Base-by-base conservation (phyloP, 345 rosid genomes). In the Isatis tinctoria region DNA sequence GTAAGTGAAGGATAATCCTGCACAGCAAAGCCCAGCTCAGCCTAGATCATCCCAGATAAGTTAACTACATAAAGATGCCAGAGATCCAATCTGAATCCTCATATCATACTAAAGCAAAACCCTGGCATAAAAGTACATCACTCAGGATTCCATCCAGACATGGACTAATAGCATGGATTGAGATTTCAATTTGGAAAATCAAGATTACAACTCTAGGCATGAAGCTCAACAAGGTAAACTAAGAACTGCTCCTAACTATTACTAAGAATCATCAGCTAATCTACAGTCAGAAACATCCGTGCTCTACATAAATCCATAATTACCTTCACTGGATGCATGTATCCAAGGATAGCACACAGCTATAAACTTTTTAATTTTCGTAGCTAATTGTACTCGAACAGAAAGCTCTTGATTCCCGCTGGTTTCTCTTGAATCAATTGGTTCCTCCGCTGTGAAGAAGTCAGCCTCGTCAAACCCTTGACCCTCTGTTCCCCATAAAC, bases 251-350 rank as follows among this genome's bases (percentile, higher is more conserved):
- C 74, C 40, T 76, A 45, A 47, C 8, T 48, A 39, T 5, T 33
- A 10, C 12, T 11, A 26, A 41, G 60, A 62, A 54, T 26, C 26
- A 69, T 17, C 52, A 52, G 58, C n/a, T 59, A 74, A 56, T 28
- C 43, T 33, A 12, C 56, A 69, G 41, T 62, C 53, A 68, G 53
- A 65, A 65, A 60, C 60, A 54, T 24, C 3, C 16, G 0, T 41
- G 14, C 6, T 44, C 59, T 28, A 59, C 27, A 28, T 3, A 22
- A 67, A 60, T 65, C 17, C 3, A 10, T 51, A 70, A 48, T 32
- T 80, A 96, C 99, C 99, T 90, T 92, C 99, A 72, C 85, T 81
- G 44, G 91, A 86, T 48, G 99, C 98, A 87, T 90, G 99, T 45
- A 96, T 43, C 96, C 89, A 92, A 32, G 99, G 98, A 78, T 88